phyloP scores from a whole-genome alignment of 2,329 filamentous ascomycete species.

The Aschersonia sp. region DNA sequence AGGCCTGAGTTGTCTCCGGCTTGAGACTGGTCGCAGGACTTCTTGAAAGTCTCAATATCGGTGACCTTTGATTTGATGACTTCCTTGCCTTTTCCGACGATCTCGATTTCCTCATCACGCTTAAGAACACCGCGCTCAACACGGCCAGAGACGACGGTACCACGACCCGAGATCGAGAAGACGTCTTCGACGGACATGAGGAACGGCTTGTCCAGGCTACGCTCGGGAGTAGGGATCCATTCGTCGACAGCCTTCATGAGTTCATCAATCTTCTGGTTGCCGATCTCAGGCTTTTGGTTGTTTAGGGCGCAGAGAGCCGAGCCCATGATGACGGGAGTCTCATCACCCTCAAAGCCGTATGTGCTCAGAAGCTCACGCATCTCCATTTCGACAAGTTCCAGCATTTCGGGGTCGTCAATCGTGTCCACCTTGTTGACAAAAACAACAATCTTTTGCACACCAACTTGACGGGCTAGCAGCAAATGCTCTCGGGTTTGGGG shows the following conservation, averaged over 20 bases:
- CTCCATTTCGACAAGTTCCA: slow-evolving; percentile 99
- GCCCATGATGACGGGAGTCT: slow-evolving; percentile 93
- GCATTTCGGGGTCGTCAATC: slow-evolving; percentile 95
- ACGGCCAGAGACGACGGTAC: slow-evolving; percentile 91
- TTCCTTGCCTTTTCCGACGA: slow-evolving; percentile 70
- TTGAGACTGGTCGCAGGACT: slow-evolving; percentile 91
- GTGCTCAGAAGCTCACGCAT: slow-evolving; percentile 90
- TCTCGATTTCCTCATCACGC: slow-evolving; percentile 87
- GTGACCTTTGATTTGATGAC: slow-evolving; percentile 98
- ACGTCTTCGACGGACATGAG: slow-evolving; percentile 95
- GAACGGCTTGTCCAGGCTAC: slow-evolving; percentile 96
- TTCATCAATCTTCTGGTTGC: slow-evolving; percentile 76
- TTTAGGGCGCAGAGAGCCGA: slow-evolving; percentile 93
- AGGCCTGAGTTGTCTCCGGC: slow-evolving; percentile 98
- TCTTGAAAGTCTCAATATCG: slow-evolving; percentile 99
- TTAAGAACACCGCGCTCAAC: slow-evolving; percentile 92
- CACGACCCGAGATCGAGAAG: slow-evolving; percentile 82
- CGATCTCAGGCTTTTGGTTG: slow-evolving; percentile 74
- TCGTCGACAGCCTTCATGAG: slow-evolving; percentile 78
- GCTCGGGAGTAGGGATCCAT: slow-evolving; percentile 92
- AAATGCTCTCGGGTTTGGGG: slow-evolving; percentile 98
- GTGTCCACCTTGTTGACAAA: slow-evolving; percentile 99
- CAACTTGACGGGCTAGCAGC: slow-evolving; percentile 92
- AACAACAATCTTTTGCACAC: slow-evolving; percentile 94
- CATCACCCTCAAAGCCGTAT: slow-evolving; percentile 96